Base-by-base conservation (phyloP, 139 green algal species). In the Chlamydomonas incerta region DNA sequence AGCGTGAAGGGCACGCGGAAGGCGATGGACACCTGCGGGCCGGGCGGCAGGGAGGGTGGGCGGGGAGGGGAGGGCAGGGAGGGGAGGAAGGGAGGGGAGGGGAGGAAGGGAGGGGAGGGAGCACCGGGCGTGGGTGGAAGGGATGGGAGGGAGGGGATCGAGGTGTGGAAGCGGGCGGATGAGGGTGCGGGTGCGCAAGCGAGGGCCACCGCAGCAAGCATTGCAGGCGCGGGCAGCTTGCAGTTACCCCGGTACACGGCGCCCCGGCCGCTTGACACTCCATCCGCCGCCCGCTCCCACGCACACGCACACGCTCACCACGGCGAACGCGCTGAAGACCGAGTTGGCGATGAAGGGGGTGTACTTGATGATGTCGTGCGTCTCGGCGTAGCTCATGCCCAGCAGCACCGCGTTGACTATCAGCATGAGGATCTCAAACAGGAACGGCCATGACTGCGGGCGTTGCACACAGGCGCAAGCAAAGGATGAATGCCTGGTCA, bases 351-450 rank as follows among this genome's bases (percentile, higher is more conserved):
- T 86, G 68, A 86, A 85, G 31, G 26, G 26, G 15, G 41, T 33
- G 80, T 85, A 85, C 55, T 71, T 79, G 20, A n/a, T 65, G 68
- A 86, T 47, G 34, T 62, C 57, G 35, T 50, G 20, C 31, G 29
- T 17, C 35, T 86, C 14, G 13, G 47, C 41, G 80, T 80, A 86
- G 34, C 68, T 80, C 33, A 86, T 52, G 5, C 80, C 80, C 52
- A 86, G 80, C 57, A 80, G 68, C 15, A 86, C 80, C 24, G 68
- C 68, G 55, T 80, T 80, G 8, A 79, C 68, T 55, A 50, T 37
- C 33, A 86, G 80, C 80, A 86, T 80, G 1, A 71, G 28, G 15
- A 86, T 34, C 68, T 86, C 80, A 13, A 86, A 21, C 14, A 73
- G 10, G 37, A 31, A 79, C 6, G 80, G 80, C 80, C 80, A 86